These are phyloP conservation scores for Hemileia vastatrix DNA, from an alignment of 1,284 basidiomycete species.

Conservation along the genomic window DNA sequence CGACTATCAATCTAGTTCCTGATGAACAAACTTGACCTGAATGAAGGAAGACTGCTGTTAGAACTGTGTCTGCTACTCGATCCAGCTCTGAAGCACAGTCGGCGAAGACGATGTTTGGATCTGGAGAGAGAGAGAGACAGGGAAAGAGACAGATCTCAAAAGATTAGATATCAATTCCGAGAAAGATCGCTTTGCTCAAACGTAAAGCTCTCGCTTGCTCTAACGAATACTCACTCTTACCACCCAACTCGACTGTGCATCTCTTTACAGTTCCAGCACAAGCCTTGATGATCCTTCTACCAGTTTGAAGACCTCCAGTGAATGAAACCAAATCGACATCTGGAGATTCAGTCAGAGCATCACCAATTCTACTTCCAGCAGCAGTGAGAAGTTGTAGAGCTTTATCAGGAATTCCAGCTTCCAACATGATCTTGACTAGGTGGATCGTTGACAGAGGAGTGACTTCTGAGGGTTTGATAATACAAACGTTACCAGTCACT, in stretches of 20 bases:
- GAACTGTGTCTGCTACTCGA: conserved; percentile 39
- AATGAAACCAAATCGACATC: conserved; percentile 43
- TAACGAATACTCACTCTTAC: conserved; percentile 30
- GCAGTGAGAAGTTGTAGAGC: conserved; percentile 40
- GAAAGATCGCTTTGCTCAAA: neutral
- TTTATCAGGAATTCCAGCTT: conserved; percentile 34
- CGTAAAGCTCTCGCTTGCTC: neutral
- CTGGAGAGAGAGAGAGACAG: no score
- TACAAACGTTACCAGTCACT: conserved; percentile 39
- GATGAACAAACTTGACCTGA: conserved; percentile 44
- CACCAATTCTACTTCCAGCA: conserved; percentile 36
- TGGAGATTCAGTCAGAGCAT: conserved; percentile 33
- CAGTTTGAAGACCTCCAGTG: conserved; percentile 41
- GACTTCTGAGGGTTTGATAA: conserved; percentile 45
- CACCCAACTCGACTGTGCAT: conserved; percentile 42
- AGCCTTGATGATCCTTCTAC: conserved; percentile 35
- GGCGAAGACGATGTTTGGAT: conserved; percentile 42
- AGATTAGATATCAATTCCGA: neutral
- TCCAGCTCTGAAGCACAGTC: conserved; percentile 36
- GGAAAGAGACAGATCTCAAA: neutral
- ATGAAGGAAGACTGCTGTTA: conserved; percentile 41
- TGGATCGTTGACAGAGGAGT: conserved; percentile 42
- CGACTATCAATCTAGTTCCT: conserved; percentile 41
- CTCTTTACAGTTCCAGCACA: conserved; percentile 40
- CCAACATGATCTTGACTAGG: conserved; percentile 36